Base-by-base conservation (phyloP, 2,329 filamentous ascomycete genomes). In the Microascus cirrosus region DNA sequence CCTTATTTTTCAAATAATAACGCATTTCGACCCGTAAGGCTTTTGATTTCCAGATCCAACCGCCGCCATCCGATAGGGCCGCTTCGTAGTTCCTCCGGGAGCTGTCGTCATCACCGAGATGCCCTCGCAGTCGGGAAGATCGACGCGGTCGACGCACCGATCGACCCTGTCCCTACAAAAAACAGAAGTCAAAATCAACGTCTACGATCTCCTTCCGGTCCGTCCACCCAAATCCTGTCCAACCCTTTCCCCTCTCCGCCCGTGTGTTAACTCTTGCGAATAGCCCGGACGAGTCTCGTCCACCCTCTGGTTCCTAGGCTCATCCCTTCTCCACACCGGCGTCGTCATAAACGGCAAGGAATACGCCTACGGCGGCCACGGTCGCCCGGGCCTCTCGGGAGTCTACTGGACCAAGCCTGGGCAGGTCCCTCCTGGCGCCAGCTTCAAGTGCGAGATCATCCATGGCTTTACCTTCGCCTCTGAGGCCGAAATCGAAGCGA, bases 301-400 rank as follows among this genome's bases (percentile, higher is more conserved):
- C 0, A 65, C 90, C 13, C 79, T 95, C 34, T 95, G 90, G 90
- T 80, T 84, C 22, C 69, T 93, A 58, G 90, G 90, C 60, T 81
- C 86, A 53, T 89, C 86, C 5, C 82, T 95, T 36, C 80, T 94
- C 5, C 90, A 95, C 69, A 89, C 89, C 0, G 90, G 89, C 56
- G 86, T 95, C 57, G 88, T 91, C 48, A 89, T 94, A 71, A 85
- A 86, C 68, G 83, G 86, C 63, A 82, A 78, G 62, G 90, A 95
- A 74, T 95, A 94, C 68, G 90, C 90, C 24, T 95, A 90, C 66
- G 90, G 90, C 51, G 90, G 90, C 1, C 90, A 95, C 69, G 84
- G 89, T 66, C 81, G 81, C 63, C 81, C 75, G 55, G 81, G 81
- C 25, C 70, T 86, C 59, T 93, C 87, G 3, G 90, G 90, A 54